Evolutionary conservation across 305 asterid genomes (phyloP), one percentile per base, ranked within the genome.

Genomic region (Fraxinus greggii): DNA sequence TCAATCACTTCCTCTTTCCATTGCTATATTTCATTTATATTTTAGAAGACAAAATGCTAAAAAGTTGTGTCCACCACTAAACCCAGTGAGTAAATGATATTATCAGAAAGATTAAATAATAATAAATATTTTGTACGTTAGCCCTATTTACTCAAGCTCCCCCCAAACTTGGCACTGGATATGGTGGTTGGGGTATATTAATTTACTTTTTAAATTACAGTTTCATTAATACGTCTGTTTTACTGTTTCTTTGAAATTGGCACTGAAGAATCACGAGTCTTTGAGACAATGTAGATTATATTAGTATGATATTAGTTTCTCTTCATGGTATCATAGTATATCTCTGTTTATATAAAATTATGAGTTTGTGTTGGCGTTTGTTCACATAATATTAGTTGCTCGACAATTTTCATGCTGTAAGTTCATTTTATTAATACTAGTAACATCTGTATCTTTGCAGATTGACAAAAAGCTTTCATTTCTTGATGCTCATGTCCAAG

Each of bases 391-490:
- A 54, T 29, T 48, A 72, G 59, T 35, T 76, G 59, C 23, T 59
- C 33, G 76, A 51, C 74, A 69, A 33, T 75, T 12, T 36, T 51
- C 69, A 31, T 33, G 23, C 26, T 69, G 23, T 69, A 13, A 70
- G 7, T 31, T 69, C n/a, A 6, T n/a, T 75, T 75, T 65, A 23
- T 85, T 83, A 48, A 61, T 19, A 51, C 63, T 74, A 61, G 31
- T 23, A 63, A 15, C 61, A 9, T 36, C 7, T 72, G 63, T 9
- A 19, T 61, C 76, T 75, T 80, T 85, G 82, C 95, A 97, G 99
- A 88, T 97, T 76, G 99, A 97, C 88, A 93, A 85, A 83, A 88
- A 76, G 82, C 97, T 97, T 48, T 83, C 96, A 0, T 93, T 97
- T 78, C 98, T 97, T 76, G 87, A 90, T 86, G 91, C 87, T 74